Evolutionary conservation across 768 basidiomycete genomes (phyloP), one percentile per base, ranked within the genome.

Genomic region (Suillus clintonianus): DNA sequence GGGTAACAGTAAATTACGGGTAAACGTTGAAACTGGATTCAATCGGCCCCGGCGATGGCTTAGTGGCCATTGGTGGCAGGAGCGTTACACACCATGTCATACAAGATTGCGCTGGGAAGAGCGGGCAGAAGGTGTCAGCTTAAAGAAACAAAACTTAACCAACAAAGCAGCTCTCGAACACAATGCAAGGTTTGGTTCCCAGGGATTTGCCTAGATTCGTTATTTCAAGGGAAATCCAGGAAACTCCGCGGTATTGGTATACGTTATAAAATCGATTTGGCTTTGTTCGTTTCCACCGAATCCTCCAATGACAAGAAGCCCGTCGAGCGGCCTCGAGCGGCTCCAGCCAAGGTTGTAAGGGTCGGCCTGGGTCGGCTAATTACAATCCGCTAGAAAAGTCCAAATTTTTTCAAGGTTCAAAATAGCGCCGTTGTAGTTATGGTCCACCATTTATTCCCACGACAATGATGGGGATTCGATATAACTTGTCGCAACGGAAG

Each of bases 401-500:
- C 24, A 17, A 39, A 27, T 27, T 55, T 36, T 56, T 24, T 27
- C 32, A 56, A 57, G 55, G 55, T 57, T 57, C 6, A 11, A 57
- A 57, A 13, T 58, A 22, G 32, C 53, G 39, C 51, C 36, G 56
- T 41, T 19, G 48, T 24, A 37, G 48, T 51, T 24, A 53, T 32
- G 50, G 50, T 34, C 10, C 30, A 7, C 11, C 6, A 34, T 2
- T 55, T 55, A 62, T 76, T 75, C 74, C 72, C 74, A 75, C 70
- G 70, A 39, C 62, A 59, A 43, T 61, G 30, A 22, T n/a, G 45
- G 43, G 41, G 37, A 50, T 66, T 63, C 54, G 72, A 74, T 75
- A 77, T 76, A 77, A 75, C 66, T 66, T 64, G 71, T 73, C 62
- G 71, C 71, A 67, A 72, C 73, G 71, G 67, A 59, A 61, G 9